phyloP scores from a whole-genome alignment of 2,329 filamentous ascomycete species.

The Colletotrichum sp. region DNA sequence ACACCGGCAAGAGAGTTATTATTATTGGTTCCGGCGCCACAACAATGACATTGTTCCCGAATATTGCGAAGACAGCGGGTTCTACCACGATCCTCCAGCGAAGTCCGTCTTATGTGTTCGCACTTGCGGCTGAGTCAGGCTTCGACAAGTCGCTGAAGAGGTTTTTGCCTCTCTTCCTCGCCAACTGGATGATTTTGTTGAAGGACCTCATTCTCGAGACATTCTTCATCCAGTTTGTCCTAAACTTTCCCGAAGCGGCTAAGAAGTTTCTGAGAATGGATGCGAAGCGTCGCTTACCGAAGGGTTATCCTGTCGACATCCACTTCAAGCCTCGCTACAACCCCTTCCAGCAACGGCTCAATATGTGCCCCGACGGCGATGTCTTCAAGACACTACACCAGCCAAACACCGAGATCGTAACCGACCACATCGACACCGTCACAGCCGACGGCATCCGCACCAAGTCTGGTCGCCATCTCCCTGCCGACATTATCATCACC shows the following conservation, averaged over 20 bases:
- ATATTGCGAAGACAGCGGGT: slow-evolving; percentile 66
- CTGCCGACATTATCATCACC: slow-evolving; percentile 72
- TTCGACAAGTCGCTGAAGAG: slow-evolving; percentile 41
- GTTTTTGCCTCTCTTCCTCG: slow-evolving; percentile 52
- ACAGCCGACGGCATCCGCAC: slow-evolving; percentile 53
- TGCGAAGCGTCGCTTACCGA: slow-evolving; percentile 58
- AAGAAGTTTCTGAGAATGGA: slow-evolving; percentile 49
- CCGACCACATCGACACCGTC: slow-evolving; percentile 57
- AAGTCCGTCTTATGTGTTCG: slow-evolving; percentile 73
- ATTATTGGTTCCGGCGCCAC: slow-evolving; percentile 83
- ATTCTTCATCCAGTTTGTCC: slow-evolving; percentile 55
- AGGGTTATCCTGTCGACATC: slow-evolving; percentile 56
- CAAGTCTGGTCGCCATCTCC: slow-evolving; percentile 52
- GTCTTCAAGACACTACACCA: slow-evolving; percentile 56
- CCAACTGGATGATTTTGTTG: slow-evolving; percentile 53
- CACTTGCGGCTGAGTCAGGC: slow-evolving; percentile 48
- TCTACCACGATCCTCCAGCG: slow-evolving; percentile 83
- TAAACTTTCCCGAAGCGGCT: slow-evolving; percentile 55
- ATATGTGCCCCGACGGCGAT: slow-evolving; percentile 64
- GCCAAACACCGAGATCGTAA: slow-evolving; percentile 52
- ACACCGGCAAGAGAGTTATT: slow-evolving; percentile 69
- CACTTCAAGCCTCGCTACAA: slow-evolving; percentile 71
- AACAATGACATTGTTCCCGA: slow-evolving; percentile 77
- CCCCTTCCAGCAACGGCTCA: slow-evolving; percentile 78
- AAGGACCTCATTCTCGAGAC: slow-evolving; percentile 52